Conservation (phyloP, 768 basidiomycete species). For the Amanita thiersii region DNA sequence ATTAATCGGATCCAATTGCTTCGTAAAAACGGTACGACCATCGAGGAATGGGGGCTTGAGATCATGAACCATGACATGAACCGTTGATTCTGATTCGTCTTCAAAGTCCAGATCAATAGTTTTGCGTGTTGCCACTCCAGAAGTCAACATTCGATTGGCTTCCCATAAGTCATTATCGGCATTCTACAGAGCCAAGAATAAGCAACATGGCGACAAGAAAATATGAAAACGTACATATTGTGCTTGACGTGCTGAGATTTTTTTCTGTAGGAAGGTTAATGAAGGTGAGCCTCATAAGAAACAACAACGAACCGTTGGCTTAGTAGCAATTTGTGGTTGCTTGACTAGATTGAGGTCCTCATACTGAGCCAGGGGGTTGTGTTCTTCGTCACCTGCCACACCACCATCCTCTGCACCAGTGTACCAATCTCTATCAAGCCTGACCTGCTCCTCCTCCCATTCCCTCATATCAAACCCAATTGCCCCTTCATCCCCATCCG, state of each 20-base stretch:
- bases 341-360: constrained; percentile 72
- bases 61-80: constrained; percentile 96
- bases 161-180: constrained; percentile 99
- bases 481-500: constrained; percentile 58
- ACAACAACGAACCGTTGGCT: constrained; percentile 50
- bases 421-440: constrained; percentile 95
- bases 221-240: constrained; percentile 67
- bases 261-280: constrained; percentile 44
- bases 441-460: constrained; percentile 96
- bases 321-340: constrained; percentile 67
- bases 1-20: constrained; percentile 94
- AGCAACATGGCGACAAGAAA: constrained; percentile 5
- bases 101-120: constrained; percentile 90
- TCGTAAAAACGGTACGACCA: constrained; percentile 92
- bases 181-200: constrained; percentile 48
- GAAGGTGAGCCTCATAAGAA: constrained; percentile 1
- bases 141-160: constrained; percentile 94
- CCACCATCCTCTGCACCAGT: constrained; percentile 83
- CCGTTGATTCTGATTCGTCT: constrained; percentile 92
- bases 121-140: constrained; percentile 86
- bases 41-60: constrained; percentile 98
- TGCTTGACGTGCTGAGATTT: constrained; percentile 89
- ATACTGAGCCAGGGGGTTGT: constrained; percentile 89
- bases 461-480: constrained; percentile 70
- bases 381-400: constrained; percentile 82